Conservation (phyloP, 2,329 filamentous ascomycete genomes). For the Nemania abortiva region DNA sequence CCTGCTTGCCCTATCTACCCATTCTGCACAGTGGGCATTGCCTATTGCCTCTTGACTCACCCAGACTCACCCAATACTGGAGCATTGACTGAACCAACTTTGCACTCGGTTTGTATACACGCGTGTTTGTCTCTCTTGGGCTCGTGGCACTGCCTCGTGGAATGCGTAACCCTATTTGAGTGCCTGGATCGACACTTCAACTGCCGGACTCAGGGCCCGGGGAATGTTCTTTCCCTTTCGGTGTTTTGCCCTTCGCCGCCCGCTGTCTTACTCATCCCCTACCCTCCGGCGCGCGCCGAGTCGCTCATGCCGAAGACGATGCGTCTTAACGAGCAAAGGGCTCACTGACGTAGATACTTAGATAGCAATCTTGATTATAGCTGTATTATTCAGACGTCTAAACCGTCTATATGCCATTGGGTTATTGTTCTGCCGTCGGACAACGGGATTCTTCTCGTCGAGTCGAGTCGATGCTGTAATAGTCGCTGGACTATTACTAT, state of each 20-base stretch:
- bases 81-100: not conserved
- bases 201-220: slow-evolving; percentile 34
- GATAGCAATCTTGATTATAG: not conserved
- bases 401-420: slow-evolving; percentile 1
- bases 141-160: slow-evolving; percentile 15
- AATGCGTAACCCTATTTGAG: not conserved
- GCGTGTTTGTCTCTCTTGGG: not conserved
- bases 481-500: slow-evolving; percentile 44
- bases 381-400: slow-evolving; percentile 13
- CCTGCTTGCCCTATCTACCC: not conserved
- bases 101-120: no score
- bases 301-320: slow-evolving; percentile 35
- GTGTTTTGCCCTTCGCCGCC: slow-evolving; percentile 26
- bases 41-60: slow-evolving; percentile 13
- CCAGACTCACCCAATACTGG: not conserved
- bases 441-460: slow-evolving; percentile 1
- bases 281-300: slow-evolving; percentile 23
- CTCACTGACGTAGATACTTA: not conserved
- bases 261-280: slow-evolving; percentile 39
- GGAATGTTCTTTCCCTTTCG: slow-evolving; percentile 36
- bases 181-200: slow-evolving; percentile 27
- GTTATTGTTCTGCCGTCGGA: slow-evolving; percentile 26
- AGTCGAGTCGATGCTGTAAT: not conserved
- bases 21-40: not conserved
- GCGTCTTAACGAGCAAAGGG: slow-evolving; percentile 7